Base-by-base conservation (phyloP, 768 basidiomycete species). In the Kwoniella sp. region DNA sequence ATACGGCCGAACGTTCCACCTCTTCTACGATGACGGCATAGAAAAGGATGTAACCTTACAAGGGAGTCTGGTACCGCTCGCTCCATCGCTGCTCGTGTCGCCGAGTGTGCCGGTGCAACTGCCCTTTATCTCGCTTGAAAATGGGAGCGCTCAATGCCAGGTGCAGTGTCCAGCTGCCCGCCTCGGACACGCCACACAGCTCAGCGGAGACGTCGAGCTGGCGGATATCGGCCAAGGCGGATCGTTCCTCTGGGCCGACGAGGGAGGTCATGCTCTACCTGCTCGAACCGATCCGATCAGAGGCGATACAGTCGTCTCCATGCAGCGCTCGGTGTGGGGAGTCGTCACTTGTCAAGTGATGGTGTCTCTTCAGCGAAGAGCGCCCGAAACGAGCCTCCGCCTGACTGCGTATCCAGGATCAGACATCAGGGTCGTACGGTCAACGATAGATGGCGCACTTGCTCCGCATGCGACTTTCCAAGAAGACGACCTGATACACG, bases 31-130 rank as follows among this genome's bases (percentile, higher is more conserved):
- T 17, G 49, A 39, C 3, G 15, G 5, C 11, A 37, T 26, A 17
- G 56, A 55, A 34, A 40, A 11, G 34, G 10, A 33, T 4, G 25
- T 62, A 0, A 19, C 27, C 8, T 5, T 63, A 3, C 29, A 55
- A 17, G 64, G 57, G 11, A 56, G 36, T 1, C 32, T 66, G 15
- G 28, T 56, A 22, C 58, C 60, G 3, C 37, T 57, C 19, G 51
- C 55, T 5, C 34, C 25, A 28, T 36, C 28, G n/a, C 11, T 46
- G n/a, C 38, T 62, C 3, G 64, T 66, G 8, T 46, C 31, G 3
- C 40, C 58, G 4, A 14, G 28, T 10, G 27, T 62, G 9, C 57
- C 60, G 8, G 23, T 60, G 2, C 9, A 22, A 5, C 50, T 66
- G 10, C 64, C 64, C 5, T 46, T 56, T 26, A 23, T 15, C 10